Evolutionary conservation across 2,329 filamentous ascomycete species (phyloP).

Genomic region (Colletotrichum cereale): DNA sequence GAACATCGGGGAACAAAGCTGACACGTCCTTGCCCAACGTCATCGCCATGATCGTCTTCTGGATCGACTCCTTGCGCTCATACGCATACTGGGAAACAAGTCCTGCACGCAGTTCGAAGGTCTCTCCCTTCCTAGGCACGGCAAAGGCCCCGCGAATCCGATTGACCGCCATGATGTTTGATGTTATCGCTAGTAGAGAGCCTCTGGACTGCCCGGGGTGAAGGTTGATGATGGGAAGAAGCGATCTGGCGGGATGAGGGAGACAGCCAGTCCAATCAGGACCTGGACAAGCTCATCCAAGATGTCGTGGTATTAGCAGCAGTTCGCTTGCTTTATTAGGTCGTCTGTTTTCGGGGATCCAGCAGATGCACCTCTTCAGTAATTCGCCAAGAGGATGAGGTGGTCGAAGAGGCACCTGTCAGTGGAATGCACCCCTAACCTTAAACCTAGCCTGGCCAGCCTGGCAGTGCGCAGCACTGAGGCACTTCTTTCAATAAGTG

Average conservation of each 20-base stretch:
- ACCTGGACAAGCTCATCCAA: slow-evolving; percentile 38
- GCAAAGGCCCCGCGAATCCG: slow-evolving; percentile 95
- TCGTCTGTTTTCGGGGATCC: slow-evolving; percentile 21
- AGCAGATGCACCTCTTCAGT: slow-evolving; percentile 25
- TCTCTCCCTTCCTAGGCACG: slow-evolving; percentile 95
- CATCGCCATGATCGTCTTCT: slow-evolving; percentile 99
- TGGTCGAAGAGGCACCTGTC: slow-evolving; percentile 39
- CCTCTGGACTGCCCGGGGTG: slow-evolving; percentile 42
- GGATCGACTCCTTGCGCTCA: slow-evolving; percentile 98
- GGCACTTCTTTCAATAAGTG: slow-evolving; percentile 29
- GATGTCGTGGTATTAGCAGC: background rate
- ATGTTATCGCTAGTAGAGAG: slow-evolving; percentile 45
- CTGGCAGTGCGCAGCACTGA: slow-evolving; percentile 30
- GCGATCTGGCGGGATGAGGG: slow-evolving; percentile 21
- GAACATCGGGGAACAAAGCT: slow-evolving; percentile 93
- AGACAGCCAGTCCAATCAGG: slow-evolving; percentile 37
- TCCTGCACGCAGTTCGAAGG: slow-evolving; percentile 94
- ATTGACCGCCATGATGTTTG: slow-evolving; percentile 86
- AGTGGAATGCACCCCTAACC: slow-evolving; percentile 37
- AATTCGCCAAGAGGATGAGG: slow-evolving; percentile 41
- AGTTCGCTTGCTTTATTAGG: slow-evolving; percentile 16
- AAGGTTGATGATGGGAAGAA: background rate
- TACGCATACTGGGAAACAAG: slow-evolving; percentile 99
- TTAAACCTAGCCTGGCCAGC: slow-evolving; percentile 35
- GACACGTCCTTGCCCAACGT: slow-evolving; percentile 99